phyloP scores from a whole-genome alignment of 2,329 filamentous ascomycete species.

The Exophiala bonariae region DNA sequence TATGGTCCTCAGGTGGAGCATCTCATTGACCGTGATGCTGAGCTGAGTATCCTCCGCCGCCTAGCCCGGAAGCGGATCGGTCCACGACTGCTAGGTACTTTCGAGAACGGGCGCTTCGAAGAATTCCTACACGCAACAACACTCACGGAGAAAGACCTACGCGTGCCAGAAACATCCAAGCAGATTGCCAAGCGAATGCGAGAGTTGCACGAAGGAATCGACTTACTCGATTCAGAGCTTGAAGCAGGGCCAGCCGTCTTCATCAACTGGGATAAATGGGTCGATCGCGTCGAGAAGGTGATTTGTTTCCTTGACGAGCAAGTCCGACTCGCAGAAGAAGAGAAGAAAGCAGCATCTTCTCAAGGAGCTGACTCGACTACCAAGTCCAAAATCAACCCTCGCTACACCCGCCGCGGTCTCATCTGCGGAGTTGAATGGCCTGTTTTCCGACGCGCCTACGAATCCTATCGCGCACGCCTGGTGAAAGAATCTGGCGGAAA shows the following conservation, averaged over 20 bases:
- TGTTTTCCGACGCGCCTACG: constrained; percentile 70
- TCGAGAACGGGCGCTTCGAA: constrained; percentile 92
- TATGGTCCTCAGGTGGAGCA: constrained; percentile 96
- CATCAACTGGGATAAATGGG: constrained; percentile 94
- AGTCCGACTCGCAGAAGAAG: constrained; percentile 51
- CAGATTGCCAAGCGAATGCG: constrained; percentile 98
- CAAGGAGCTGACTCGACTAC: constrained; percentile 7
- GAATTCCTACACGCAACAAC: constrained; percentile 86
- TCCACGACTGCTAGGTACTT: constrained; percentile 85
- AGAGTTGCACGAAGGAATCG: constrained; percentile 90
- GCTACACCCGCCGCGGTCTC: constrained; percentile 55
- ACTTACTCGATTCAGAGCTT: constrained; percentile 75
- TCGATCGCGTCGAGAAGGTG: constrained; percentile 60
- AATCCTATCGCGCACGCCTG: constrained; percentile 76
- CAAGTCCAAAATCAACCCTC: constrained; percentile 10
- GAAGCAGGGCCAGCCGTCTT: constrained; percentile 80
- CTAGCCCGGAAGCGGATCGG: constrained; percentile 91
- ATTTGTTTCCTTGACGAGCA: constrained; percentile 58
- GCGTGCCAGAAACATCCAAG: constrained; percentile 77
- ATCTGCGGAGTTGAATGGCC: constrained; percentile 85
- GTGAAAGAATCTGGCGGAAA: constrained; percentile 68
- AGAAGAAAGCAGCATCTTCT: constrained; percentile 36
- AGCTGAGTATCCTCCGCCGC: constrained; percentile 80
- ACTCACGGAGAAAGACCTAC: constrained; percentile 73
- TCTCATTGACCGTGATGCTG: constrained; percentile 88